A percentile compares a stretch with the other conserved stretches of the same genome.
phyloP scores from a whole-genome alignment of 306 rosid species.

The Lithocarpus polystachyus region DNA sequence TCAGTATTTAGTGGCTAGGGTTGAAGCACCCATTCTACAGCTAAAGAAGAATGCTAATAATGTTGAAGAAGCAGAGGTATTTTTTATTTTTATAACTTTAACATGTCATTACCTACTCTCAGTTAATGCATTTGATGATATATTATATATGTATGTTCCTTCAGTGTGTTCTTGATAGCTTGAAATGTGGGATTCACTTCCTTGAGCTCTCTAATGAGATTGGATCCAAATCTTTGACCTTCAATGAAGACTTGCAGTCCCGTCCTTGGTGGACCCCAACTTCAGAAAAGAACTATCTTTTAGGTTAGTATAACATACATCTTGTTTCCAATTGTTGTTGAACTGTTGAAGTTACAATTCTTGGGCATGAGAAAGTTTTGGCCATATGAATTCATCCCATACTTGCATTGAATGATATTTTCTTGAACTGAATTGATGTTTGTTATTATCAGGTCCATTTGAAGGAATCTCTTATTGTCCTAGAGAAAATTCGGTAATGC shows the following conservation, averaged over 20 bases:
- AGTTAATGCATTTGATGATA: slow-evolving; percentile 19
- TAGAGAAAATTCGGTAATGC: slow-evolving; percentile 50
- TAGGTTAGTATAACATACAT: slow-evolving; percentile 51
- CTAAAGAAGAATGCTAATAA: slow-evolving; percentile 79
- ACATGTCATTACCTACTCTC: slow-evolving; percentile 4
- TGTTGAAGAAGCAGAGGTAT: slow-evolving; percentile 86
- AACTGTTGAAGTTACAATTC: neutral
- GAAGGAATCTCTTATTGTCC: slow-evolving; percentile 83
- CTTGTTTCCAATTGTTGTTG: slow-evolving; percentile 2
- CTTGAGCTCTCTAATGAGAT: slow-evolving; percentile 81
- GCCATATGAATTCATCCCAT: slow-evolving; percentile 6
- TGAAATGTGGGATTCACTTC: slow-evolving; percentile 73
- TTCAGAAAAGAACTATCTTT: slow-evolving; percentile 79
- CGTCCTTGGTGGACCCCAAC: slow-evolving; percentile 99
- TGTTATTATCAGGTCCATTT: slow-evolving; percentile 62
- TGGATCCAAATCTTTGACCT: slow-evolving; percentile 79
- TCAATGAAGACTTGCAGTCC: slow-evolving; percentile 79
- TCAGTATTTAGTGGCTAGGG: slow-evolving; percentile 75
- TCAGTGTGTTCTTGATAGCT: slow-evolving; percentile 66
- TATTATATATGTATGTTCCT: slow-evolving; percentile 19
- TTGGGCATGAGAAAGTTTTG: neutral
- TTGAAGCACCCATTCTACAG: slow-evolving; percentile 75
- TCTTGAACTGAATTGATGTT: slow-evolving; percentile 4
- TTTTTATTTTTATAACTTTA: slow-evolving; percentile 4
- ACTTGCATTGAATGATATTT: neutral